These are phyloP conservation scores for Phaeodactylum tricornutum DNA, from an alignment of 108 stramenopile genomes.

Conservation along the genomic window DNA sequence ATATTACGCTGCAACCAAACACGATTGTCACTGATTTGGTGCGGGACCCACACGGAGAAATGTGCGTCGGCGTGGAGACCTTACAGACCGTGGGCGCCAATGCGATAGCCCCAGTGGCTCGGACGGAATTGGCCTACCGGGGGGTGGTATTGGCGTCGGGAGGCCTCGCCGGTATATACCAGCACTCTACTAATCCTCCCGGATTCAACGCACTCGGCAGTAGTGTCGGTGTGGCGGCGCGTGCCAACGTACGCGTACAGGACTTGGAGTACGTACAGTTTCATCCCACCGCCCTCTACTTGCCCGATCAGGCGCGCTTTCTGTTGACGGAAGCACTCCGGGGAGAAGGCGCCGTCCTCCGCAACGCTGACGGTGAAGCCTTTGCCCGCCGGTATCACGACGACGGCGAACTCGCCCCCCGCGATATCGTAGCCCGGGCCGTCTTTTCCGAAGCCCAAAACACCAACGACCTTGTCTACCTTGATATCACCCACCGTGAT, in stretches of 20 bases:
- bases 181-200: slow-evolving; percentile 88
- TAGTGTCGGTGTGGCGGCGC: slow-evolving; percentile 67
- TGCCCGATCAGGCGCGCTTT: slow-evolving; percentile 80
- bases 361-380: slow-evolving; percentile 57
- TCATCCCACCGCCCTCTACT: slow-evolving; percentile 84
- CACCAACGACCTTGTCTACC: slow-evolving; percentile 26
- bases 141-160: slow-evolving; percentile 86
- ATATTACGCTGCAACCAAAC: slow-evolving; percentile 68
- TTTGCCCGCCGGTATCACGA: slow-evolving; percentile 84
- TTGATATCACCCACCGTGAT: slow-evolving; percentile 87
- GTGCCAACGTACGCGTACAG: slow-evolving; percentile 48
- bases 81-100: too few species aligned
- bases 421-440: slow-evolving; percentile 89
- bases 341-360: slow-evolving; percentile 85
- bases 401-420: slow-evolving; percentile 85
- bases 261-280: slow-evolving; percentile 96
- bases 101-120: too few species aligned
- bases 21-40: slow-evolving; percentile 82
- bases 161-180: slow-evolving; percentile 85
- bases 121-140: slow-evolving; percentile 40
- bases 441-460: slow-evolving; percentile 73
- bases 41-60: slow-evolving; percentile 15
- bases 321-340: slow-evolving; percentile 90
- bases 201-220: slow-evolving; percentile 88
- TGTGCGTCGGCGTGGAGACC: slow-evolving; percentile 37